Base-by-base conservation (phyloP, 352 stramenopile genomes). In the Globisporangium irregulare region DNA sequence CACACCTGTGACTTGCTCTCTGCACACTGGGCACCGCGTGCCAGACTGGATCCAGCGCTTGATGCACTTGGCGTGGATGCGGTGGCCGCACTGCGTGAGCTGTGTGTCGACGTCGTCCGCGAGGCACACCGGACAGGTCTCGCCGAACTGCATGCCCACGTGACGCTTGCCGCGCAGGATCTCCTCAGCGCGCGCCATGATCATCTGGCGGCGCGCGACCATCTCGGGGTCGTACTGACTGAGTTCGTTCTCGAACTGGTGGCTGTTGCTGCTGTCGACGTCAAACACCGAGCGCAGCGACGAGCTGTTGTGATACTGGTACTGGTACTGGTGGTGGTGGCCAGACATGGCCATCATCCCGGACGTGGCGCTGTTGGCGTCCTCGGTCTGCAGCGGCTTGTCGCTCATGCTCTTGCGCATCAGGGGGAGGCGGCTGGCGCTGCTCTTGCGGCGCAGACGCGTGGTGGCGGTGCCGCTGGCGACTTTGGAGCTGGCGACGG, bases 31-130 rank as follows among this genome's bases (percentile, higher is more conserved):
- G 41, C 84, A 92, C 46, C 80, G 80, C 53, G 81, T 80, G 50
- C 79, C 80, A 6, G 78, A 84, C 69, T 91, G 82, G 55, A 92
- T 82, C 81, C 79, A 89, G 27, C 81, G 84, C 70, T 90, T 91
- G 66, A 92, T 91, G 60, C 84, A 92, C 73, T 89, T 91, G 66
- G 84, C 84, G 69, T 92, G 84, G 25, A 91, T 81, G 46, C 82
- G 70, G 68, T 92, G 84, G 36, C 81, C 82, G 50, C 84, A 92
- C 46, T 76, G 73, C 29, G 76, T 83, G 10, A 92, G 64, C 59
- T 87, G 79, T 32, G 84, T 91, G 71, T 92, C 84, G 10, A 92
- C 82, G 68, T 92, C 84, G 70, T 87, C 81, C 22, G 66, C 71
- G n/a, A 91, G 76, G 68, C 84, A 92, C 66, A 92, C 81, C 29